Base-by-base conservation (phyloP, 108 stramenopile genomes). In the Nitzschia inconspicua region DNA sequence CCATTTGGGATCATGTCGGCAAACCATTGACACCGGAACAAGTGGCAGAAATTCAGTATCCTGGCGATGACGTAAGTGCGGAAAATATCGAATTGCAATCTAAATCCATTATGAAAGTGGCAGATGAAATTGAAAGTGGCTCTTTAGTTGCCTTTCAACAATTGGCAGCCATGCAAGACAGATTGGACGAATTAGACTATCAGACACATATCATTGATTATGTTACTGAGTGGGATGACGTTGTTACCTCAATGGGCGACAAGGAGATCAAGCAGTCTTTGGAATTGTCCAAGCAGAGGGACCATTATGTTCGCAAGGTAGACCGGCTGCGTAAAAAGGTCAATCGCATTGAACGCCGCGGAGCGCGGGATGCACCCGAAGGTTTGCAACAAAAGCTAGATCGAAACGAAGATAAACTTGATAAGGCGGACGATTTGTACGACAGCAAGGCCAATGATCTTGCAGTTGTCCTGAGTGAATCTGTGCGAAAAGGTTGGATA, bases 271-370 rank as follows among this genome's bases (percentile, higher is more conserved):
- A 62, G 24, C 5, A 27, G 3, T 51, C 56, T n/a, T 23, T 41
- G 1, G 36, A 67, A 14, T 37, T 74, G 23, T 44, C 46, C 25
- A 41, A 55, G 13, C 14, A 39, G 8, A 36, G 47, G 49, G 27
- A 31, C 13, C 59, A 74, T 37, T 74, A 74, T 40, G 51, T 66
- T 19, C 20, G 36, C 3, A 74, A 74, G 60, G 73, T 74, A 13
- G 65, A 53, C 10, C 8, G 18, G 9, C 42, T 77, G 41, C 69
- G 70, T 42, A 32, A 49, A 44, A 60, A 65, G 19, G 14, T 57
- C 10, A 70, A 61, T 30, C 47, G 22, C 24, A 49, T 72, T 19
- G 65, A 68, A 40, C 24, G 28, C 22, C 60, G 52, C 30, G 60
- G 65, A 7, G 68, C 68, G 29, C 0, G 20, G 16, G 4, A 29